These are phyloP conservation scores for Globisporangium ultimum DNA, from an alignment of 352 stramenopile genomes.

Conservation along the genomic window DNA sequence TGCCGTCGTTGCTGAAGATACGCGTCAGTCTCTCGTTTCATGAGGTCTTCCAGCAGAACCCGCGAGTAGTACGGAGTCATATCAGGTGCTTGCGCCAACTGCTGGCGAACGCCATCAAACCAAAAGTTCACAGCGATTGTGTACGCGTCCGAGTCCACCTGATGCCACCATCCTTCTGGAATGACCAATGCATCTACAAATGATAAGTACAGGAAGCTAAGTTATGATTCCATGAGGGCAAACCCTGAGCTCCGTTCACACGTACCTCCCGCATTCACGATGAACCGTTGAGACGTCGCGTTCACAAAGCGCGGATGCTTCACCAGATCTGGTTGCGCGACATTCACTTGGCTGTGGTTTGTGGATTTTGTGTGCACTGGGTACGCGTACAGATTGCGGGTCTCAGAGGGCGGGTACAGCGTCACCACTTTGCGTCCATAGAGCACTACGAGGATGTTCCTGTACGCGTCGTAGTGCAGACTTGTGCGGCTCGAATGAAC, in stretches of 20 bases:
- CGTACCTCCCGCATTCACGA: constrained; percentile 50
- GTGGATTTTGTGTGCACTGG: constrained; percentile 67
- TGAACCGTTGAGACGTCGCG: constrained; percentile 23
- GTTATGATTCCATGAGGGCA: constrained; percentile 1
- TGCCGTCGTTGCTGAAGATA: constrained; percentile 21
- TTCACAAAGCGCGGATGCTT: constrained; percentile 30
- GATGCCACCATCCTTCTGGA: constrained; percentile 85
- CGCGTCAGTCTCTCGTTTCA: constrained; percentile 36
- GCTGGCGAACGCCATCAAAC: constrained; percentile 63
- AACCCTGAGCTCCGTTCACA: not conserved
- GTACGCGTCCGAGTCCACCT: constrained; percentile 70
- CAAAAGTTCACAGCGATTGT: constrained; percentile 85
- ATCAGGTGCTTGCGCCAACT: constrained; percentile 33
- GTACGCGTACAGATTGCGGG: constrained; percentile 45
- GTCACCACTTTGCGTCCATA: constrained; percentile 66
- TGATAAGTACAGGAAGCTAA: not conserved
- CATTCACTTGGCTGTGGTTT: constrained; percentile 74
- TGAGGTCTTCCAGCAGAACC: constrained; percentile 57
- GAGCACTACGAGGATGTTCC: constrained; percentile 74
- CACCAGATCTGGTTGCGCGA: constrained; percentile 31
- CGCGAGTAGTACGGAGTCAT: constrained; percentile 66
- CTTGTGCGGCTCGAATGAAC: constrained; percentile 51
- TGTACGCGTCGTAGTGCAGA: constrained; percentile 82
- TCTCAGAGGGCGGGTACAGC: constrained; percentile 65
- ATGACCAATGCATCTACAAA: constrained; percentile 66